Evolutionary conservation across 2,329 filamentous ascomycete species (phyloP), one percentile per base, ranked within the genome.

Genomic region (Pseudocercospora crystallina): DNA sequence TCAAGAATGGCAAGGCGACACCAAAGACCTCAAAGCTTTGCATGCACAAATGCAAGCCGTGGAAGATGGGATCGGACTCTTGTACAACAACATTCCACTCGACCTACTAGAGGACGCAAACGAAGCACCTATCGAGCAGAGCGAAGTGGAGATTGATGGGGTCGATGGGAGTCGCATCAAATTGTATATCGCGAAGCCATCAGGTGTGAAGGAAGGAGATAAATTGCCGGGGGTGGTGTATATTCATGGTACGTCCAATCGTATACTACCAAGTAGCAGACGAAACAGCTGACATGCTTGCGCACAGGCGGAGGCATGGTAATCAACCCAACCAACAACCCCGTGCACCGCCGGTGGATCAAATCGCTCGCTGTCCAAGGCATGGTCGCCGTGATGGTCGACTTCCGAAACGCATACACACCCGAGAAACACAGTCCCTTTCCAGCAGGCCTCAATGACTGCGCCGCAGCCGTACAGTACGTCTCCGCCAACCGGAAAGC

Each of bases 331-430:
- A 62, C 61, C 8, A 39, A 33, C 20, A 62, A 56, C 37, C 52
- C 48, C 54, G 53, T 63, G 7, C 64, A 68, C 47, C 37, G 47
- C n/a, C 55, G 57, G 12, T 67, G 61, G 63, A 48, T 49, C 17
- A 60, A 41, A 30, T 61, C 61, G 1, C 56, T 66, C 20, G 64
- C 61, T 7, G 35, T 55, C 1, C 39, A 54, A 31, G 62, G 62
- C n/a, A 34, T 59, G 7, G 39, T 65, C 8, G 54, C 45, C 5
- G 58, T 68, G 14, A 53, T 54, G 26, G 52, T 63, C 43, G 64
- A 67, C 51, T 69, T 65, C 56, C 65, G 66, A 51, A 69, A 68
- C 43, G 65, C 65, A 33, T 65, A 54, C 40, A 63, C 49, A 49
- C 61, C 53, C 11, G 20, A 51, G 8, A 44, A 56, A 9, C 53